Base-by-base conservation (phyloP, 805 yeast genomes). In the Metschnikowia santaceciliae region DNA sequence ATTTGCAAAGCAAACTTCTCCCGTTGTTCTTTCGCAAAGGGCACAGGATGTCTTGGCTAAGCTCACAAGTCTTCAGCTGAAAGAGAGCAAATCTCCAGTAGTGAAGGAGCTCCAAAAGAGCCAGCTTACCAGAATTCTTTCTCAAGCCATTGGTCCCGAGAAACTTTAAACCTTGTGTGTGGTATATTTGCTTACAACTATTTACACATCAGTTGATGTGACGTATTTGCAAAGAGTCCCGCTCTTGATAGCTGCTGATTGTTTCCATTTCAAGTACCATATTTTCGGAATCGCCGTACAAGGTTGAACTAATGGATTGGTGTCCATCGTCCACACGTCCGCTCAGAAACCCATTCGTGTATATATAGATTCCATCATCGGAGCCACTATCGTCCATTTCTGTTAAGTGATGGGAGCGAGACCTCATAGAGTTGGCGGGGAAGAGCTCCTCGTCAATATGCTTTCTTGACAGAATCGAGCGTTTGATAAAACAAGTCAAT, bases 401-500 rank as follows among this genome's bases (percentile, higher is more conserved):
- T 33, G 46, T 47, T 39, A 46, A 17, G 14, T 45, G 19, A 22
- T 23, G 33, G 26, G 26, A 19, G 17, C 47, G 47, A 10, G 50
- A 37, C 20, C 59, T 41, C 49, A 54, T 47, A 8, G 50, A 55
- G 37, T 45, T 44, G 8, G 50, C 42, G 6, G 40, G 36, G 20
- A 47, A 47, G 2, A 39, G 33, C 10, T 55, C 63, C 26, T 68
- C 72, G 32, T 71, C 71, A 47, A 72, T 63, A 51, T 69, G 69
- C 61, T 69, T 62, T 59, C 84, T 63, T 17, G 84, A 76, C 22
- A 79, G 75, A 4, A 82, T 79, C 0, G 87, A 77, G 57, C 96
- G 73, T 61, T 91, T 81, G 73, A 86, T 76, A 48, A 88, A 76
- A 64, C 96, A 89, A 17, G 87, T 67, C 55, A 84, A 64, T 1